Evolutionary conservation across 148 eudicot species (phyloP).

Genomic region (Tetragonia tetragonoides): DNA sequence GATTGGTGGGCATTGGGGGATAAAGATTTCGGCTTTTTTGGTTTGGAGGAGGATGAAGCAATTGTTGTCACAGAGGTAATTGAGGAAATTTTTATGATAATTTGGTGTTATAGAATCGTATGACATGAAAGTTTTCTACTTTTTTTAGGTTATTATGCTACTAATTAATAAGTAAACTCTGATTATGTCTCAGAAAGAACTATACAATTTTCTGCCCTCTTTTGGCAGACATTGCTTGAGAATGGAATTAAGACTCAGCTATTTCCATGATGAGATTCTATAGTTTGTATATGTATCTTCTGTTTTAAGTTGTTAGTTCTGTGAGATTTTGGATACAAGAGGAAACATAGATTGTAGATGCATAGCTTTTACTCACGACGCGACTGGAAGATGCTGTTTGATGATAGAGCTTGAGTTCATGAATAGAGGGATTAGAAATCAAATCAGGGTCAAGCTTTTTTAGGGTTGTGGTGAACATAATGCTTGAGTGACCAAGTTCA

Average conservation of each 20-base stretch:
- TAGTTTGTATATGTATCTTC: background rate
- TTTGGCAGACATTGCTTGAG: slow-evolving; percentile 10
- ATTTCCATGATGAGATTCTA: background rate
- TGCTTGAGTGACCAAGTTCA: background rate
- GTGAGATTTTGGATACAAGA: background rate
- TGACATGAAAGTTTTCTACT: slow-evolving; percentile 5
- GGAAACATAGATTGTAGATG: background rate
- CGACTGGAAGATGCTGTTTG: background rate
- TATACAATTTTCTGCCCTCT: slow-evolving; percentile 2
- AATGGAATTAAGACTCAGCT: slow-evolving; percentile 12
- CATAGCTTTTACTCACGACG: background rate
- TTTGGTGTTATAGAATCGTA: slow-evolving; percentile 13
- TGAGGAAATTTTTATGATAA: slow-evolving; percentile 7
- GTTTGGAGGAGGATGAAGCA: slow-evolving; percentile 1
- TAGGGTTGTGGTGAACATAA: background rate
- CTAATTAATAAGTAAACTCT: slow-evolving; percentile 24
- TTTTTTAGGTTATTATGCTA: slow-evolving; percentile 3
- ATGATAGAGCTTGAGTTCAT: background rate
- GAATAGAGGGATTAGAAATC: background rate
- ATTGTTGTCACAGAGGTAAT: slow-evolving; percentile 18
- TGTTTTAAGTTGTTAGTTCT: slow-evolving; percentile 4
- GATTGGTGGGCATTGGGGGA: background rate
- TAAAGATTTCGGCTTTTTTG: slow-evolving; percentile 8
- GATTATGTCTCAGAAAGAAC: slow-evolving; percentile 9
- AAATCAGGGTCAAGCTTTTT: background rate